These are phyloP conservation scores for Amauroascus niger DNA, from an alignment of 2,329 filamentous ascomycete species.

Conservation along the genomic window DNA sequence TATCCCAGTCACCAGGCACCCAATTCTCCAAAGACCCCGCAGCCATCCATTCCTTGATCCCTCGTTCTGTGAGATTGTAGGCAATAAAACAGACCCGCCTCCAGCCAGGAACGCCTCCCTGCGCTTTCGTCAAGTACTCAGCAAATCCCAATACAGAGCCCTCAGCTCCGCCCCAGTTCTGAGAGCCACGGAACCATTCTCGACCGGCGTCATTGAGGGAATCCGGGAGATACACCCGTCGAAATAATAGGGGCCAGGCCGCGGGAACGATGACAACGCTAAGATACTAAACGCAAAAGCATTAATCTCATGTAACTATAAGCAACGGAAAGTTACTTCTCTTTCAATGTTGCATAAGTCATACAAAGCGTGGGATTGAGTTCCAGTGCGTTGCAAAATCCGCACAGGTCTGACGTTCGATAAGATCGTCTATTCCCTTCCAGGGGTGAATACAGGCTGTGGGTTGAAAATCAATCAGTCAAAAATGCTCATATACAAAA, in stretches of 20 bases:
- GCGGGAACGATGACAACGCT: not conserved
- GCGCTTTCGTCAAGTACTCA: slow-evolving; percentile 22
- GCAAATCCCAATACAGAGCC: slow-evolving; percentile 27
- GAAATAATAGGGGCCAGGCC: slow-evolving; percentile 24
- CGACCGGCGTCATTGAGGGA: slow-evolving; percentile 12
- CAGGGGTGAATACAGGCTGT: slow-evolving; percentile 32
- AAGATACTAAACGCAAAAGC: not conserved
- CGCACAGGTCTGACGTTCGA: slow-evolving; percentile 30
- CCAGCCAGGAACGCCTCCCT: slow-evolving; percentile 30
- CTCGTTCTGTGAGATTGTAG: slow-evolving; percentile 20
- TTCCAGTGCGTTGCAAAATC: slow-evolving; percentile 23
- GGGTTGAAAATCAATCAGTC: not conserved
- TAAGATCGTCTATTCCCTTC: slow-evolving; percentile 20
- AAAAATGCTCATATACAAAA: not conserved
- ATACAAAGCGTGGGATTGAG: slow-evolving; percentile 23
- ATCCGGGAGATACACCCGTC: slow-evolving; percentile 17
- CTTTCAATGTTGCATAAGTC: not conserved
- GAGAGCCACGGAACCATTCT: slow-evolving; percentile 22
- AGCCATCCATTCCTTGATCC: not conserved
- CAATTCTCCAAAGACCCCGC: slow-evolving; percentile 14
- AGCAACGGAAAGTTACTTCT: not conserved
- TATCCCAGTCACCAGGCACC: slow-evolving; percentile 15
- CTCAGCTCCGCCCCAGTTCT: slow-evolving; percentile 11
- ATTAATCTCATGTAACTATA: not conserved
- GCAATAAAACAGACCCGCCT: slow-evolving; percentile 31